Evolutionary conservation across 768 basidiomycete genomes (phyloP).

Genomic region (Phylloporus scabripes): DNA sequence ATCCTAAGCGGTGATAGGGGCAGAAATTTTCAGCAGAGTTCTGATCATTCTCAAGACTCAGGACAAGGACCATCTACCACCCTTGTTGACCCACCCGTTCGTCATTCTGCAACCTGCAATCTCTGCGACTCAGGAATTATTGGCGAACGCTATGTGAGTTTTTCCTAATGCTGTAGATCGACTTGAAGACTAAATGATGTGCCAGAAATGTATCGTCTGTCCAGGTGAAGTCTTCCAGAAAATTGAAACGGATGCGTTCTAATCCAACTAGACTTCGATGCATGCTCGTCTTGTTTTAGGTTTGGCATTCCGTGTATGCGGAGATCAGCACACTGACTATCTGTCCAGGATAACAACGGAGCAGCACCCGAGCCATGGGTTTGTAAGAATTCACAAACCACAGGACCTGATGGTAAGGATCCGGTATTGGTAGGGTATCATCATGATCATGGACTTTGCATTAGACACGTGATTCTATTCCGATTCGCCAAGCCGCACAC

Average conservation of each 20-base stretch:
- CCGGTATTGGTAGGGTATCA: neutral
- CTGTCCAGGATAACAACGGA: constrained; percentile 51
- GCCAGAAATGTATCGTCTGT: constrained; percentile 71
- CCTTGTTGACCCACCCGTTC: constrained; percentile 21
- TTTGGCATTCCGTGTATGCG: constrained; percentile 23
- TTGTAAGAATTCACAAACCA: constrained; percentile 53
- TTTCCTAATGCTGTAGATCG: neutral
- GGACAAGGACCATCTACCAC: neutral
- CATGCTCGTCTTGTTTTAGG: constrained; percentile 66
- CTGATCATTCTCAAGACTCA: neutral
- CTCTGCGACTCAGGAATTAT: constrained; percentile 66
- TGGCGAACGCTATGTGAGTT: constrained; percentile 68
- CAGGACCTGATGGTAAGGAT: constrained; percentile 55
- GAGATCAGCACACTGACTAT: neutral
- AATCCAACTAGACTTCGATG: constrained; percentile 57
- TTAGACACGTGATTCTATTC: constrained; percentile 28
- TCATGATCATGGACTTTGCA: neutral
- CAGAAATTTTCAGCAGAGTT: constrained; percentile 14
- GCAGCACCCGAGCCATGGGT: constrained; percentile 74
- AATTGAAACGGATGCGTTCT: constrained; percentile 1
- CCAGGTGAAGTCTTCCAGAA: constrained; percentile 36
- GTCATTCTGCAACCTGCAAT: constrained; percentile 69
- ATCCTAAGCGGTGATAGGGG: constrained; percentile 34
- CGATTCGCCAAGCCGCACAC: constrained; percentile 34
- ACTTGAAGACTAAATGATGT: constrained; percentile 1